Percentiles rank a stretch among this genome's conserved stretches.
These are phyloP conservation scores for Trypethelium eluteriae DNA, from an alignment of 495 filamentous ascomycete genomes.

Conservation along the genomic window DNA sequence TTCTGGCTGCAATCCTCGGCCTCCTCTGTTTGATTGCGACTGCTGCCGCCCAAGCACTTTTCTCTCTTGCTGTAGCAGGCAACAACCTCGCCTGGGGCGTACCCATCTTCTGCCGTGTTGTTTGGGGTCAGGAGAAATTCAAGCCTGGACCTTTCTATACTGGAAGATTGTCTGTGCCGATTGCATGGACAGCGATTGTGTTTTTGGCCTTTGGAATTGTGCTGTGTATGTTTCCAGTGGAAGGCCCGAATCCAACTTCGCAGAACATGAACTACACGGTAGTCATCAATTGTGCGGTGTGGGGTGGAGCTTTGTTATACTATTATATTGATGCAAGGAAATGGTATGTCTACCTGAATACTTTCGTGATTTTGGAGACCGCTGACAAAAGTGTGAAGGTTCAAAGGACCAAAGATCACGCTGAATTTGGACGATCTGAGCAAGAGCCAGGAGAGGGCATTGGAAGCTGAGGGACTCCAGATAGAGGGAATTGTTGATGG, in stretches of 20 bases:
- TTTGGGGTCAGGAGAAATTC: conserved; percentile 57
- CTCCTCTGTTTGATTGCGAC: conserved; percentile 52
- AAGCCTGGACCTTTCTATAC: conserved; percentile 58
- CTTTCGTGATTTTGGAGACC: neutral
- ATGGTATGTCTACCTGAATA: conserved; percentile 23
- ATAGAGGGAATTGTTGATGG: conserved; percentile 13
- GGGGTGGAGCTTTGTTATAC: conserved; percentile 53
- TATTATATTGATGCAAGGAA: conserved; percentile 42
- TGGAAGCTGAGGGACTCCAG: conserved; percentile 29
- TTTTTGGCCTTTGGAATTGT: conserved; percentile 52
- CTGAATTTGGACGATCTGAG: conserved; percentile 28
- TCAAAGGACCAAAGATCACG: conserved; percentile 37
- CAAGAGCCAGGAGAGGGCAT: conserved; percentile 28
- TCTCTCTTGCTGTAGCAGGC: conserved; percentile 55
- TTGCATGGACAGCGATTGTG: conserved; percentile 47
- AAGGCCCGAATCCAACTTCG: conserved; percentile 49
- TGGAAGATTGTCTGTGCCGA: conserved; percentile 45
- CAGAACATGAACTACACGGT: conserved; percentile 59
- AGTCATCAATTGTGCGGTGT: conserved; percentile 57
- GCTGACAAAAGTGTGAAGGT: conserved; percentile 21
- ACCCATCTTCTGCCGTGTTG: conserved; percentile 54
- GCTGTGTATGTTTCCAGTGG: conserved; percentile 52
- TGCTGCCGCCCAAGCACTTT: conserved; percentile 53
- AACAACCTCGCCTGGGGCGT: conserved; percentile 58
- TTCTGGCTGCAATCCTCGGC: conserved; percentile 48